Base-by-base conservation (phyloP, 2,329 filamentous ascomycete genomes). In the Daldinia sp. region DNA sequence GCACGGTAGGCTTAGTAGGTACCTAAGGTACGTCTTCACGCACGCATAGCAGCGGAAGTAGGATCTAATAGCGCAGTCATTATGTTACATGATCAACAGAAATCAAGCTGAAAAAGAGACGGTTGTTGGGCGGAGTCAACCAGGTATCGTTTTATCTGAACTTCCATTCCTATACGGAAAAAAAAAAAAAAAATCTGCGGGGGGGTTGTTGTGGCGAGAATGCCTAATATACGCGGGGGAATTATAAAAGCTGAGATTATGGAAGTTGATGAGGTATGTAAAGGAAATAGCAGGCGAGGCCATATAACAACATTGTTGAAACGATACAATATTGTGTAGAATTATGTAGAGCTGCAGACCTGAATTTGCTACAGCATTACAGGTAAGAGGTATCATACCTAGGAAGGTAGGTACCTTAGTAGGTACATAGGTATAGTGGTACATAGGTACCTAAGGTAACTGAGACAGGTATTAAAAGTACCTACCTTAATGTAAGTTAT, bases 21-120 rank as follows among this genome's bases (percentile, higher is more conserved):
- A 33, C 5, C 30, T 6, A 33, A 33, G 30, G n/a, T 13, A 37
- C 18, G 30, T 39, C 41, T 58, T 48, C 44, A 20, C 51, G 48
- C 33, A 41, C 39, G 33, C 26, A 15, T 50, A 50, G 26, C 26
- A 50, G 46, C 26, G 26, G 30, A 6, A 33, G 46, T 12, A 50
- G 46, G 46, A 50, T 50, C 46, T 50, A n/a, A n/a, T 30, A 50
- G 15, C 15, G 46, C 23, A 42, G 9, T 44, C n/a, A 26, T 46
- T 41, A 60, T 30, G 57, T 68, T 65, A 50, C 60, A 68, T 68
- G 68, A 70, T 70, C 62, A 63, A 62, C 65, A 26, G 10, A 39
- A 63, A 58, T 46, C 39, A 50, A 60, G 33, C 58, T 50, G 9
- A 28, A 66, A 66, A 37, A 56, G 15, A 54, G 61, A 56, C n/a